These are phyloP conservation scores for Purshia tridentata DNA, from an alignment of 306 rosid species.

Conservation along the genomic window DNA sequence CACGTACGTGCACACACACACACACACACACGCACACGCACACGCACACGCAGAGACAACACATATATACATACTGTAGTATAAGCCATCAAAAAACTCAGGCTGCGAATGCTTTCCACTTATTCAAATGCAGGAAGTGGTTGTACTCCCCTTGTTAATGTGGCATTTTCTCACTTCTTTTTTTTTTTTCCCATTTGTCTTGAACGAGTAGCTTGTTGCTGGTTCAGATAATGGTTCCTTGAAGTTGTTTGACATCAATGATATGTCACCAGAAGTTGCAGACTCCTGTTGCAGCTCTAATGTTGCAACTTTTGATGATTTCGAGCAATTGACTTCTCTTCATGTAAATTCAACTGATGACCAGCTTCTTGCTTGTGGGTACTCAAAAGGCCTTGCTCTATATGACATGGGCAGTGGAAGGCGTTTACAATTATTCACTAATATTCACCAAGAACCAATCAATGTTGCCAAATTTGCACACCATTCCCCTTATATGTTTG, in stretches of 20 bases:
- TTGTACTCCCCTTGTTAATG: not conserved
- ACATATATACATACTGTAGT: too few relatives aligned
- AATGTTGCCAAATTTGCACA: conserved; percentile 72
- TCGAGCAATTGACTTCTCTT: conserved; percentile 72
- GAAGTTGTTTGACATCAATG: conserved; percentile 63
- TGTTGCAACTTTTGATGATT: conserved; percentile 54
- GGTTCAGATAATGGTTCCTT: conserved; percentile 80
- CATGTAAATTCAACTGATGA: conserved; percentile 74
- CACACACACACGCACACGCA: too few relatives aligned
- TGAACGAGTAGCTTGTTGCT: conserved; percentile 66
- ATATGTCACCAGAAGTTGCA: conserved; percentile 38
- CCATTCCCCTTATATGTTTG: conserved; percentile 65
- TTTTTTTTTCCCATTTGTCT: conserved; percentile 13
- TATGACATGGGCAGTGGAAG: conserved; percentile 63
- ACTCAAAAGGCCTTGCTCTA: conserved; percentile 68
- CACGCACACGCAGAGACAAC: too few relatives aligned
- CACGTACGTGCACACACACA: too few relatives aligned
- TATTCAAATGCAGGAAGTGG: not conserved
- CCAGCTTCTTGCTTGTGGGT: conserved; percentile 70
- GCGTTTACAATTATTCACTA: conserved; percentile 59
- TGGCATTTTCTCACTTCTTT: not conserved
- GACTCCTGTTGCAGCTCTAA: conserved; percentile 32
- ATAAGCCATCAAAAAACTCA: too few relatives aligned
- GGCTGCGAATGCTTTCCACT: too few relatives aligned
- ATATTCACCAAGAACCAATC: conserved; percentile 72